Percentiles rank a stretch among this genome's conserved stretches.
These are phyloP conservation scores for Ricinus communis DNA, from an alignment of 345 rosid genomes.

Conservation along the genomic window DNA sequence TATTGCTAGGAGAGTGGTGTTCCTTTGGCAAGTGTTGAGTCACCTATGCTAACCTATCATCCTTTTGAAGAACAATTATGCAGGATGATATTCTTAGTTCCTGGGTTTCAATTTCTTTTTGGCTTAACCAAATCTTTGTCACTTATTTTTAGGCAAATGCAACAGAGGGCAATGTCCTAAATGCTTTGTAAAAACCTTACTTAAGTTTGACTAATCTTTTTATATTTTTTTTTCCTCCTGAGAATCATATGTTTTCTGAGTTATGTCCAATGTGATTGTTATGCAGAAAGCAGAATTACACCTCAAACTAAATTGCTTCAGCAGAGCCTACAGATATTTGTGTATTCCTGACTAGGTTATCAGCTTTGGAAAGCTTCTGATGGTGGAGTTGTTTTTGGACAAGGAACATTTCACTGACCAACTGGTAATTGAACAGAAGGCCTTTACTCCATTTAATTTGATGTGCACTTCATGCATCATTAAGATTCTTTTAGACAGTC, in stretches of 20 bases:
- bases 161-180: neutral
- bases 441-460: no score
- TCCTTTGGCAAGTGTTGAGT: neutral
- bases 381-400: neutral
- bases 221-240: no score
- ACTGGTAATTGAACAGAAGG: neutral
- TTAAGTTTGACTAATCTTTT: neutral
- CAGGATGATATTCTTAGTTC: neutral
- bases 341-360: neutral
- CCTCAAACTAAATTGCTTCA: neutral
- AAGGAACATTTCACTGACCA: neutral
- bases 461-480: neutral
- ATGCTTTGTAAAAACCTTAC: neutral
- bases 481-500: neutral
- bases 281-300: conserved; percentile 11
- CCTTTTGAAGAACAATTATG: neutral
- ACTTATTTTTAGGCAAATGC: neutral
- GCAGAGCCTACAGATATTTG: neutral
- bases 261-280: neutral
- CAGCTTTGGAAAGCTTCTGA: neutral
- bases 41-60: neutral
- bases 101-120: neutral
- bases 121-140: neutral
- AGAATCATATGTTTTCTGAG: neutral
- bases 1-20: neutral